A percentile compares a stretch with the other conserved stretches of the same genome.
phyloP scores from a whole-genome alignment of 208 protist species.

The Phytomonas sp. region DNA sequence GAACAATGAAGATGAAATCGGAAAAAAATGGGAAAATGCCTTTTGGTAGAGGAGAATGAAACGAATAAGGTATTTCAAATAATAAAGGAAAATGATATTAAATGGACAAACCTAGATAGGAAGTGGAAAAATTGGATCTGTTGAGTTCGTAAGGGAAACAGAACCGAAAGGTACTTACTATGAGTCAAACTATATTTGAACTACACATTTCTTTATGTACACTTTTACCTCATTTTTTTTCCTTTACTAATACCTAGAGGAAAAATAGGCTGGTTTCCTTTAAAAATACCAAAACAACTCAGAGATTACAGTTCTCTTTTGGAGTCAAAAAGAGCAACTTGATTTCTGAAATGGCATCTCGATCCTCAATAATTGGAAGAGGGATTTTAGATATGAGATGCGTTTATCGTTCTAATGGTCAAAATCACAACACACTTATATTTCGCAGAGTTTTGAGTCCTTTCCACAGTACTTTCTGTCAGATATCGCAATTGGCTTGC shows the following conservation, averaged over 20 bases:
- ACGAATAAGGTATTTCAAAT: background rate
- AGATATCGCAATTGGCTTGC: background rate
- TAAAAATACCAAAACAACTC: background rate
- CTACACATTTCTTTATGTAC: background rate
- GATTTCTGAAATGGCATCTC: background rate
- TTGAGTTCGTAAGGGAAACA: background rate
- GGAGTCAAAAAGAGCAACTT: background rate
- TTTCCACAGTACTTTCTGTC: background rate
- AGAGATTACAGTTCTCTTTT: background rate
- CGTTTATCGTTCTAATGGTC: background rate
- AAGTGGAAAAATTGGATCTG: background rate
- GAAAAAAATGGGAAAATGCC: background rate
- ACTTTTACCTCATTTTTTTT: background rate
- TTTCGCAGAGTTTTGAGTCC: background rate
- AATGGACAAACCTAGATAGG: background rate
- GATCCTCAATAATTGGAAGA: background rate
- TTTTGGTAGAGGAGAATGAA: background rate
- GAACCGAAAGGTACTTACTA: background rate
- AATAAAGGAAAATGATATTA: background rate
- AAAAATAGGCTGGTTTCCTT: background rate
- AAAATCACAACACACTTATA: background rate
- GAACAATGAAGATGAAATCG: background rate
- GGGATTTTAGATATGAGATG: background rate
- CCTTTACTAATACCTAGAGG: background rate
- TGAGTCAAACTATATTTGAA: background rate